These are phyloP conservation scores for Trypanosomatidae sp. DNA, from an alignment of 208 protist genomes.

Conservation along the genomic window DNA sequence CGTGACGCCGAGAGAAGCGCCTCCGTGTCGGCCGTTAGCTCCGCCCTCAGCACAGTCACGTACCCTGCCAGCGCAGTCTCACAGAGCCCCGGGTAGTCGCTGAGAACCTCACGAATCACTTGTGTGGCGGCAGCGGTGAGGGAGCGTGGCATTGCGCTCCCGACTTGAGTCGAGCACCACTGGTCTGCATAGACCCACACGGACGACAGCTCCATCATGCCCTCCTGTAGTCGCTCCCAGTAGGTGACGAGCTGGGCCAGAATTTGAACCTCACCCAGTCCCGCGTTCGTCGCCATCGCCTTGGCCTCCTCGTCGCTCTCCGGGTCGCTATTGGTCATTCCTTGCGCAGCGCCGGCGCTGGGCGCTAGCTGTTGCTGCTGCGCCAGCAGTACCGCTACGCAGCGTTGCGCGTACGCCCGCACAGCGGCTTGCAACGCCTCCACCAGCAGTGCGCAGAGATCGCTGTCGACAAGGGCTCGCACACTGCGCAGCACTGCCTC, in stretches of 20 bases:
- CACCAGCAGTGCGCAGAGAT: slow-evolving; percentile 17
- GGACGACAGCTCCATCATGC: slow-evolving; percentile 37
- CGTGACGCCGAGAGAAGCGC: slow-evolving; percentile 17
- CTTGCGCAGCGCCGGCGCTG: not conserved
- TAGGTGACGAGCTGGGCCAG: slow-evolving; percentile 38
- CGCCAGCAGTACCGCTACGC: slow-evolving; percentile 13
- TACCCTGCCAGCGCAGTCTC: slow-evolving; percentile 34
- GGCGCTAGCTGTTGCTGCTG: slow-evolving; percentile 13
- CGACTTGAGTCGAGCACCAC: slow-evolving; percentile 33
- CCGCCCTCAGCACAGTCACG: slow-evolving; percentile 37
- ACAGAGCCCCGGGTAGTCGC: slow-evolving; percentile 11
- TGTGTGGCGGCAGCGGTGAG: slow-evolving; percentile 14
- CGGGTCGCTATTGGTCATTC: not conserved
- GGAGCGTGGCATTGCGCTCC: slow-evolving; percentile 12
- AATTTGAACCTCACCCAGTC: slow-evolving; percentile 15
- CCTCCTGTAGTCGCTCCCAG: slow-evolving; percentile 44
- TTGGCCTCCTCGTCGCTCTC: slow-evolving; percentile 10
- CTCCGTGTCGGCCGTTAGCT: slow-evolving; percentile 36
- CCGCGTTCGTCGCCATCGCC: not conserved
- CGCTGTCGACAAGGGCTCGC: slow-evolving; percentile 46
- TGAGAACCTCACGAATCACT: slow-evolving; percentile 18
- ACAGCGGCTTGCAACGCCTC: slow-evolving; percentile 33
- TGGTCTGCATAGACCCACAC: slow-evolving; percentile 63
- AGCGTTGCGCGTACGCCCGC: slow-evolving; percentile 20
- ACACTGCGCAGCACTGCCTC: slow-evolving; percentile 57